These are phyloP conservation scores for Pilobolus umbonatus DNA, from an alignment of 192 early-diverging fungal species.

Conservation along the genomic window DNA sequence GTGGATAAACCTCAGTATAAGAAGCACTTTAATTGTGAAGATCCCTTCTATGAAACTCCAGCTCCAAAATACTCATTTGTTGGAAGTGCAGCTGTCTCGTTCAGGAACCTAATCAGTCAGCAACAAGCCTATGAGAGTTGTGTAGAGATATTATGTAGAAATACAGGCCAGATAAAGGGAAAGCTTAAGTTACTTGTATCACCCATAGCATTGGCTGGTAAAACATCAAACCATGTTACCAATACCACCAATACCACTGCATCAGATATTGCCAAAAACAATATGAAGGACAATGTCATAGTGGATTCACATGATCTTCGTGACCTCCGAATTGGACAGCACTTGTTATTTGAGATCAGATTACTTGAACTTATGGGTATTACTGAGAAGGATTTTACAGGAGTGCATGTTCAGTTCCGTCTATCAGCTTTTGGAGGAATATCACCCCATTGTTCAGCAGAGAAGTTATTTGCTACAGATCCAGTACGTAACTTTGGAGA, in stretches of 20 bases:
- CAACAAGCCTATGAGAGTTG: conserved; percentile 40
- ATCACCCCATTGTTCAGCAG: conserved; percentile 27
- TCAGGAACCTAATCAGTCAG: conserved; percentile 41
- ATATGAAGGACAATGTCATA: background rate
- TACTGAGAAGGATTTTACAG: conserved; percentile 51
- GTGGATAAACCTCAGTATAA: conserved; percentile 50
- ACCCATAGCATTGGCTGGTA: conserved; percentile 21
- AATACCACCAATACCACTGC: no score
- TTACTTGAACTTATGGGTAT: conserved; percentile 57
- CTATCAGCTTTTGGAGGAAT: conserved; percentile 54
- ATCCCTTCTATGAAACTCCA: conserved; percentile 56
- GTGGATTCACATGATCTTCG: conserved; percentile 3
- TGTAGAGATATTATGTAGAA: conserved; percentile 41
- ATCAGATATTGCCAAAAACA: background rate
- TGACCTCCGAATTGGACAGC: conserved; percentile 36
- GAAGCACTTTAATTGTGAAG: conserved; percentile 53
- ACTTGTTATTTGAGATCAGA: conserved; percentile 59
- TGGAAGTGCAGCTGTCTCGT: conserved; percentile 41
- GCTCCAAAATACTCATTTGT: conserved; percentile 48
- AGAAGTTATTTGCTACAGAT: conserved; percentile 58
- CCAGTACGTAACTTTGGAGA: conserved; percentile 48
- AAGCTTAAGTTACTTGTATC: conserved; percentile 39
- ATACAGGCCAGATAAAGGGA: conserved; percentile 40
- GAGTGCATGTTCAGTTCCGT: conserved; percentile 70
- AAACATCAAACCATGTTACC: no score